A percentile compares a stretch with the other conserved stretches of the same genome.
phyloP scores from a whole-genome alignment of 2,329 filamentous ascomycete genomes.

The Sclerotinia trifoliorum region DNA sequence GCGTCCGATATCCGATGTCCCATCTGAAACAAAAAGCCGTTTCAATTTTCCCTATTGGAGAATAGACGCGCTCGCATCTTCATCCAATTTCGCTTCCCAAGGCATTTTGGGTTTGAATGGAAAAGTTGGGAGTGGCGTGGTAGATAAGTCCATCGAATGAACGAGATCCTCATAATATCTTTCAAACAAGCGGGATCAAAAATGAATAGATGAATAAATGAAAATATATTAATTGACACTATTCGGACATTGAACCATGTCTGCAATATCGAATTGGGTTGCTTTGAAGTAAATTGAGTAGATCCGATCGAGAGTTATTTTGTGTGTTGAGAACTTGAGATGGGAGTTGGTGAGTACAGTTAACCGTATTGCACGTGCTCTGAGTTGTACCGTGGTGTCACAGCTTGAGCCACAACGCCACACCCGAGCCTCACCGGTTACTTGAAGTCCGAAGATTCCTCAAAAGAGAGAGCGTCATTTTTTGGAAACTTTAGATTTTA shows the following conservation, averaged over 20 bases:
- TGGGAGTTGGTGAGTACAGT: neutral
- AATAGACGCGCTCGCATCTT: neutral
- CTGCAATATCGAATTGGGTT: neutral
- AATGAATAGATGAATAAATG: neutral
- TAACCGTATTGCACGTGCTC: neutral
- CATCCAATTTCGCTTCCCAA: constrained; percentile 3
- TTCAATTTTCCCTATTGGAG: constrained; percentile 1
- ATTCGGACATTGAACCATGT: neutral
- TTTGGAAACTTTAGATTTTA: neutral
- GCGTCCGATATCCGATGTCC: neutral
- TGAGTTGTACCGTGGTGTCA: neutral
- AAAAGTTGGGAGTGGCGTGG: neutral
- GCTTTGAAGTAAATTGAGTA: neutral
- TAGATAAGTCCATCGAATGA: neutral
- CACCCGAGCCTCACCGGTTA: neutral
- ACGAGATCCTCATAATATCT: neutral
- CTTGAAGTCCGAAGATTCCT: too few relatives aligned
- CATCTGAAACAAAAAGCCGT: neutral
- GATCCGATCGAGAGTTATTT: neutral
- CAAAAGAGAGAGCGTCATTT: neutral
- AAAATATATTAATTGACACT: neutral
- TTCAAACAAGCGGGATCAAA: neutral
- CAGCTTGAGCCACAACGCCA: neutral
- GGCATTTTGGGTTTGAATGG: neutral
- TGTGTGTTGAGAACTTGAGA: neutral